Conservation (phyloP, 306 rosid genomes). For the Malus asiatica region DNA sequence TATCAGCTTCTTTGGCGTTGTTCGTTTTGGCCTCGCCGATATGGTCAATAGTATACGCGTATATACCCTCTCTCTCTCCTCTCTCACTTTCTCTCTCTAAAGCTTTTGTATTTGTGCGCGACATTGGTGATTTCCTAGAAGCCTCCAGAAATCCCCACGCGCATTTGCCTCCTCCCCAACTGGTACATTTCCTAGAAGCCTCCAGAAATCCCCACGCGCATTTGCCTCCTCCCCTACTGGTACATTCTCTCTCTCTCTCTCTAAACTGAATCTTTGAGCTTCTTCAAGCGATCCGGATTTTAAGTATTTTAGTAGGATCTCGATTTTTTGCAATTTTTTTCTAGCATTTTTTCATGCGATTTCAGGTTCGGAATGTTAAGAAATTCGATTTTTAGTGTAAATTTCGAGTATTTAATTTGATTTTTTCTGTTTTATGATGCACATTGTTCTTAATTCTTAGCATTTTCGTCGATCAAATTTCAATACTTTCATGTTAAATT, state of each 20-base stretch:
- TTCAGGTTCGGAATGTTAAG: background rate
- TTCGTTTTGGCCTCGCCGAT: background rate
- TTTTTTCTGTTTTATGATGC: background rate
- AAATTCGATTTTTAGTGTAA: background rate
- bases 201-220: conserved; percentile 28
- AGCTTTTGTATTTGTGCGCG: conserved; percentile 11
- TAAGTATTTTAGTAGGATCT: background rate
- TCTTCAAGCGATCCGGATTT: conserved; percentile 5
- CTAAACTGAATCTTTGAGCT: background rate
- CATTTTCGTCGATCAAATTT: background rate
- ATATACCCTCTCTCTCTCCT: background rate
- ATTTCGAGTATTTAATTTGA: background rate
- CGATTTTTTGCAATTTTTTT: background rate
- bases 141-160: conserved; percentile 27
- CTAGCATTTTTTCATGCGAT: background rate
- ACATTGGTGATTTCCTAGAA: conserved; percentile 25
- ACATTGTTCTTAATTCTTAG: background rate
- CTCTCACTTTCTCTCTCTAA: background rate
- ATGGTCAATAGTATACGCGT: background rate
- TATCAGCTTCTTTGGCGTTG: background rate
- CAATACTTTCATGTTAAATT: background rate
- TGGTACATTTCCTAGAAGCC: conserved; percentile 35
- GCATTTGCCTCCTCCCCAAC: conserved; percentile 27
- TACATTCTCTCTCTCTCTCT: conserved; percentile 27
- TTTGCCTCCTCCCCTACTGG: conserved; percentile 30